Percentiles rank a stretch among this genome's conserved stretches.
Evolutionary conservation across 257 asterid species (phyloP).

Genomic region (Cruciata laevipes): DNA sequence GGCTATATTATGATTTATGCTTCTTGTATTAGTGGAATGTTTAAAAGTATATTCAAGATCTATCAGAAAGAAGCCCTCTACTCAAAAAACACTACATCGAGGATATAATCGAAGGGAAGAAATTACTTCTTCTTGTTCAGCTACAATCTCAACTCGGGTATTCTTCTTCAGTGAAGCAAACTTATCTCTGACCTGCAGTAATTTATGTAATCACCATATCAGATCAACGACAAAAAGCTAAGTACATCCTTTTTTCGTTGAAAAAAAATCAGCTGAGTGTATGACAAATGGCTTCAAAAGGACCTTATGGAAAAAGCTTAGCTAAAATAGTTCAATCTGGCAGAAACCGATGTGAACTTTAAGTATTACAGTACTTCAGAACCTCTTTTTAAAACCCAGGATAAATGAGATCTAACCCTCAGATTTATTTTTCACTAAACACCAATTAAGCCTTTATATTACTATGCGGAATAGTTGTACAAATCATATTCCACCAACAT

Average conservation of each 20-base stretch:
- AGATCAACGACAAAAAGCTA: neutral
- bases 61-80: neutral
- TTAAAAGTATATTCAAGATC: neutral
- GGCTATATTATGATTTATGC: neutral
- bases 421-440: neutral
- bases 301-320: neutral
- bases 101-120: conserved; percentile 14
- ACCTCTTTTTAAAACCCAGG: neutral
- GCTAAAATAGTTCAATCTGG: neutral
- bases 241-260: neutral
- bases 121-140: conserved; percentile 82
- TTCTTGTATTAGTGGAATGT: neutral
- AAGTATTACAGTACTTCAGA: neutral
- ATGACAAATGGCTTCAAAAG: neutral
- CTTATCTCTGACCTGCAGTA: conserved; percentile 73
- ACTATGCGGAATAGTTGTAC: neutral
- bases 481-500: neutral
- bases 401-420: neutral
- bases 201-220: conserved; percentile 3
- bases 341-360: neutral
- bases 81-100: neutral
- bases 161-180: conserved; percentile 81
- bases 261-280: neutral
- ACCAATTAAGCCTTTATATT: neutral
- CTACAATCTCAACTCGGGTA: conserved; percentile 74